Conservation (phyloP, 73 alveolate species). For the Paramecium sonneborni region DNA sequence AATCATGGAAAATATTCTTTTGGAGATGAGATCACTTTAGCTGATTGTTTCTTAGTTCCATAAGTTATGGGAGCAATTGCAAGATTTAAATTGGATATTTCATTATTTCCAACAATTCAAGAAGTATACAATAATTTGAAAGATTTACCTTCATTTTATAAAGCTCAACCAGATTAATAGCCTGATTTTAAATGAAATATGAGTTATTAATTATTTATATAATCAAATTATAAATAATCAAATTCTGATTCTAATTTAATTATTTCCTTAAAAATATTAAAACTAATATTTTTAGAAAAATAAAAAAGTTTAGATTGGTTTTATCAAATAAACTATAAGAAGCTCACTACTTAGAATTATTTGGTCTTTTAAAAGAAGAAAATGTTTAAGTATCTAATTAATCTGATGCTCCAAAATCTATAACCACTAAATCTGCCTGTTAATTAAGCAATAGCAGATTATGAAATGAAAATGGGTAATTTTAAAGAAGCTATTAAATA, state of each 20-base stretch:
- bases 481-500: background rate
- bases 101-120: constrained; percentile 50
- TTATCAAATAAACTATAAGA: too few relatives aligned
- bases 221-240: background rate
- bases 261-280: too few relatives aligned
- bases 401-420: too few relatives aligned
- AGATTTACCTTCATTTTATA: constrained; percentile 70
- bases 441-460: background rate
- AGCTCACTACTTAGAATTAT: background rate
- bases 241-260: too few relatives aligned
- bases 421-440: background rate
- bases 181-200: constrained; percentile 38
- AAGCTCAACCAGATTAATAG: constrained; percentile 75
- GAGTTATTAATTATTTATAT: background rate
- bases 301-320: too few relatives aligned
- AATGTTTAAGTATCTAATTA: too few relatives aligned
- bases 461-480: background rate
- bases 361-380: background rate
- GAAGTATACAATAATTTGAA: constrained; percentile 68
- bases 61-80: constrained; percentile 39
- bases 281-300: too few relatives aligned
- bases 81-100: constrained; percentile 10
- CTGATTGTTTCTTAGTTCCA: constrained; percentile 45
- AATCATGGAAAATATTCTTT: constrained; percentile 15
- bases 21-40: constrained; percentile 29